phyloP scores from a whole-genome alignment of 345 rosid genomes.

The Abelmoschus esculentus region DNA sequence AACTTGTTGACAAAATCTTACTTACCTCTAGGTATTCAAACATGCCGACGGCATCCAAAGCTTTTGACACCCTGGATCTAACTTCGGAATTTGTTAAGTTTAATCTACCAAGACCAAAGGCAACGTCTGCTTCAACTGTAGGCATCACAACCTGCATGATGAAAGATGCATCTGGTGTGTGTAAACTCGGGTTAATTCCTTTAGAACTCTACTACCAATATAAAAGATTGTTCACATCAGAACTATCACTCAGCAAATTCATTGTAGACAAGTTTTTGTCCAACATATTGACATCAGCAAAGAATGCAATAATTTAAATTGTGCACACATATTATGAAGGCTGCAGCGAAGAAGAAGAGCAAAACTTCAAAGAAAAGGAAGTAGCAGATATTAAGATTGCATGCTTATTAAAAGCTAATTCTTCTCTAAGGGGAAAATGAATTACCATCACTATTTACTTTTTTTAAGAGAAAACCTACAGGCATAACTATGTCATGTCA shows the following conservation, averaged over 20 bases:
- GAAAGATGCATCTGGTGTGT: conserved; percentile 1
- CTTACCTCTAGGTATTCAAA: conserved; percentile 50
- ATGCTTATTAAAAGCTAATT: not conserved
- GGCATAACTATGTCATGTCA: not conserved
- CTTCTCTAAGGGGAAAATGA: not conserved
- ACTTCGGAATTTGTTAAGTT: conserved; percentile 49
- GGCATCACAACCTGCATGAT: conserved; percentile 85
- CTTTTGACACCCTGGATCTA: conserved; percentile 51
- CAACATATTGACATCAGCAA: not conserved
- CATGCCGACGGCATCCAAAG: conserved; percentile 80
- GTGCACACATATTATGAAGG: not conserved
- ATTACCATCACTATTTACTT: not conserved
- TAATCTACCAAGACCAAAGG: conserved; percentile 86
- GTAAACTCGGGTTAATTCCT: not conserved
- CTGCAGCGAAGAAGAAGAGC: not conserved
- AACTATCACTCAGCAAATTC: not conserved
- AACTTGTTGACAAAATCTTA: conserved; percentile 16
- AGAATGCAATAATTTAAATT: not conserved
- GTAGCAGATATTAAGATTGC: not conserved
- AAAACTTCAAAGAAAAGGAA: not conserved
- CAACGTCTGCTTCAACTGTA: conserved; percentile 87
- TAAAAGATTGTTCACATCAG: not conserved
- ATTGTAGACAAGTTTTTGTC: not conserved
- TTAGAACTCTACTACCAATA: not conserved
- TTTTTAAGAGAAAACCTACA: not conserved